Percentiles rank a stretch among this genome's conserved stretches.
Conservation (phyloP, 352 stramenopile genomes). For the Globisporangium iwayamae region DNA sequence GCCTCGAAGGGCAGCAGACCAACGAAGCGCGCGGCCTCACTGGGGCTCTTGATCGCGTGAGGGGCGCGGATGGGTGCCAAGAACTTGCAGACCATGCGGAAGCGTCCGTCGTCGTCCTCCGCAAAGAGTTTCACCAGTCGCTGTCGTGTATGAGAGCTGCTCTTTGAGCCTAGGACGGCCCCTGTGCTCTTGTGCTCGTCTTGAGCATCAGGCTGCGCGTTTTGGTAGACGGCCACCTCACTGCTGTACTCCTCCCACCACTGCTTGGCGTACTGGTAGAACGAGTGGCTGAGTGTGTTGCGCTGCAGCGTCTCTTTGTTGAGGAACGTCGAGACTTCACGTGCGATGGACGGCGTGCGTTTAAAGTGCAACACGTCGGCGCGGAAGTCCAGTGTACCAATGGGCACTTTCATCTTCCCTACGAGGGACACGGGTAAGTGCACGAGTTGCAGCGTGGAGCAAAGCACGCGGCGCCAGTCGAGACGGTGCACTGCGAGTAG, state of each 20-base stretch:
- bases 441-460: slow-evolving; percentile 61
- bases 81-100: slow-evolving; percentile 87
- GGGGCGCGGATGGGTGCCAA: slow-evolving; percentile 53
- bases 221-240: slow-evolving; percentile 21
- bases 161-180: slow-evolving; percentile 7
- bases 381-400: slow-evolving; percentile 67
- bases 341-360: slow-evolving; percentile 36
- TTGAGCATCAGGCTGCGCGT: slow-evolving; percentile 9
- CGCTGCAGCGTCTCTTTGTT: slow-evolving; percentile 50
- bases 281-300: slow-evolving; percentile 53
- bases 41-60: slow-evolving; percentile 53
- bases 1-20: slow-evolving; percentile 69
- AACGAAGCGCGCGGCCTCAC: slow-evolving; percentile 85
- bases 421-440: slow-evolving; percentile 64
- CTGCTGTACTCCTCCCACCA: slow-evolving; percentile 82
- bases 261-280: slow-evolving; percentile 80
- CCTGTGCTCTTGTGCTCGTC: slow-evolving; percentile 20
- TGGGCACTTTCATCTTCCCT: slow-evolving; percentile 64
- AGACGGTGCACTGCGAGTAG: slow-evolving; percentile 63
- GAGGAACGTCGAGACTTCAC: slow-evolving; percentile 41
- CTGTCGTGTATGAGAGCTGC: slow-evolving; percentile 15
- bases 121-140: slow-evolving; percentile 82
- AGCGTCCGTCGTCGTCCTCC: slow-evolving; percentile 83
- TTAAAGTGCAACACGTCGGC: slow-evolving; percentile 61
- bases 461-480: slow-evolving; percentile 78